Conservation (phyloP, 305 asterid species). For the Striga hermonthica region DNA sequence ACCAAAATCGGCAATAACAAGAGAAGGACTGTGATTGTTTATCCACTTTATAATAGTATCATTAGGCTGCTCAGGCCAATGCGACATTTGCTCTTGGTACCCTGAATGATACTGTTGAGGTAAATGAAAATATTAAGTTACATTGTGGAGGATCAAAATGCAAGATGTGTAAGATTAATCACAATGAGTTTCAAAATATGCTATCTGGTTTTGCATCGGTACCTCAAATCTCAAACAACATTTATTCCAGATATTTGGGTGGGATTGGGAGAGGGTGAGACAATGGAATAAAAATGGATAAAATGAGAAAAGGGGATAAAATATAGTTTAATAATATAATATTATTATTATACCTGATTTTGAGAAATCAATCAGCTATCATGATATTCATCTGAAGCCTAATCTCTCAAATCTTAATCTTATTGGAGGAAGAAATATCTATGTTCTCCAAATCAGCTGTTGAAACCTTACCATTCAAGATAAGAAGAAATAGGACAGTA, state of each 20-base stretch:
- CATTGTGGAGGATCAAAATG: conserved; percentile 23
- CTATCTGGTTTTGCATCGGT: neutral
- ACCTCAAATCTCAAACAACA: neutral
- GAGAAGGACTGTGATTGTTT: conserved; percentile 49
- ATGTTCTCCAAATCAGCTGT: neutral
- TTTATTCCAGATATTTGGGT: neutral
- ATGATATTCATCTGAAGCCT: neutral
- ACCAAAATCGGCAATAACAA: conserved; percentile 88
- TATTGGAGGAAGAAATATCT: neutral
- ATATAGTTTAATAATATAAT: neutral
- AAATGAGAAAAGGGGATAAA: neutral
- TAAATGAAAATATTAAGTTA: conserved; percentile 34
- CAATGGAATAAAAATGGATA: neutral
- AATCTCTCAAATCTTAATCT: neutral
- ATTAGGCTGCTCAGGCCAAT: conserved; percentile 61
- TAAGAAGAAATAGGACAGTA: conserved; percentile 3
- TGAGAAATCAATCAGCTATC: neutral
- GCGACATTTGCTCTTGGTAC: conserved; percentile 60
- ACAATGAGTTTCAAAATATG: neutral
- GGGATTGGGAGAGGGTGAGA: neutral
- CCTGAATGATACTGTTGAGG: conserved; percentile 43
- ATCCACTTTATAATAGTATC: conserved; percentile 46
- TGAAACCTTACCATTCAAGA: conserved; percentile 4
- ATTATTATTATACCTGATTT: neutral
- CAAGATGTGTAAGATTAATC: neutral